A percentile compares a stretch with the other conserved stretches of the same genome.
Evolutionary conservation across 106 monocot species (phyloP).

Genomic region (Amphibolis antarctica): DNA sequence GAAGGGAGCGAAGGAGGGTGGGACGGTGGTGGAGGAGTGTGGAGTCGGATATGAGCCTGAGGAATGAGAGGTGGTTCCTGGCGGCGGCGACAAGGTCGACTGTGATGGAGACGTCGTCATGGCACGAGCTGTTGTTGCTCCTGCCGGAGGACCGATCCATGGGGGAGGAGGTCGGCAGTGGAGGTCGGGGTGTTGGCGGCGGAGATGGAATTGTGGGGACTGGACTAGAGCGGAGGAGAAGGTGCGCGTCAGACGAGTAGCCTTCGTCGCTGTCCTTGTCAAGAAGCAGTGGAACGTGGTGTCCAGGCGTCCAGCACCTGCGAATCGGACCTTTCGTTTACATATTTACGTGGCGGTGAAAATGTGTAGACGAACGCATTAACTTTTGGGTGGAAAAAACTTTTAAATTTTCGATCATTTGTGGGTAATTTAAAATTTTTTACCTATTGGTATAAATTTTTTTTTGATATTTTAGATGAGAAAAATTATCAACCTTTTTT

Average conservation of each 20-base stretch:
- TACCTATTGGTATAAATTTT: no score
- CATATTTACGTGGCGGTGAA: no score
- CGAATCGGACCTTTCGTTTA: no score
- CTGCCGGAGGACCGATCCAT: neutral
- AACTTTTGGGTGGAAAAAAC: no score
- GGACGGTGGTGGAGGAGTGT: slow-evolving; percentile 10
- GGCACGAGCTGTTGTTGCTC: neutral
- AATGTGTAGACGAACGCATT: no score
- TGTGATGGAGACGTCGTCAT: slow-evolving; percentile 11
- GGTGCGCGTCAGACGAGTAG: neutral
- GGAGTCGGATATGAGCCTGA: slow-evolving; percentile 27
- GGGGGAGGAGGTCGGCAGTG: neutral
- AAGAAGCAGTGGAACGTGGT: no score
- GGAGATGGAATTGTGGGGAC: neutral
- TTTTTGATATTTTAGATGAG: no score
- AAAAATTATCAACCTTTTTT: no score
- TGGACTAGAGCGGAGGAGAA: neutral
- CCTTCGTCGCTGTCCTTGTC: neutral
- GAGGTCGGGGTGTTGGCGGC: neutral
- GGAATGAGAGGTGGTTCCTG: slow-evolving; percentile 35
- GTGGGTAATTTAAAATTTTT: no score
- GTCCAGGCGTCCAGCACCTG: no score
- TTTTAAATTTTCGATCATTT: no score
- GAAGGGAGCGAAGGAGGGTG: slow-evolving; percentile 27
- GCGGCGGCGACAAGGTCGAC: slow-evolving; percentile 57